Percentiles rank a stretch among this genome's conserved stretches.
These are phyloP conservation scores for Poa annua DNA, from an alignment of 176 grass and related monocot species.

Conservation along the genomic window DNA sequence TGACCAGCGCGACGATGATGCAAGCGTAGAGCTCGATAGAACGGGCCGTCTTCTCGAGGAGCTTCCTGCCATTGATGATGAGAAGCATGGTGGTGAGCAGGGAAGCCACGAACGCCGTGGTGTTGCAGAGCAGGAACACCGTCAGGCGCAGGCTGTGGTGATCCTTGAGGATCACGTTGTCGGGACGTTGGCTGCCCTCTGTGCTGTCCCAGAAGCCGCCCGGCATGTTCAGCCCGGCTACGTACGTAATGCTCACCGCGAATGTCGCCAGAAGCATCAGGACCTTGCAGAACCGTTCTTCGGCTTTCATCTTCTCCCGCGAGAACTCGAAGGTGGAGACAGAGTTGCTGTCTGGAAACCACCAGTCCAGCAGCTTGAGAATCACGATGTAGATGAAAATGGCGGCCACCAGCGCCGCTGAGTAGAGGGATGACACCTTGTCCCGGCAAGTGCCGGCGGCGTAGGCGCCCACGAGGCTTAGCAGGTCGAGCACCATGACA, in stretches of 20 bases:
- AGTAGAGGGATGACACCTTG: background rate
- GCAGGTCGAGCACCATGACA: slow-evolving; percentile 13
- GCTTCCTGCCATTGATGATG: slow-evolving; percentile 2
- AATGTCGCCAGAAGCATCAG: slow-evolving; percentile 6
- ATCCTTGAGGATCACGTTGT: background rate
- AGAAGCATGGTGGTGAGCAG: slow-evolving; percentile 14
- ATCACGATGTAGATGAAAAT: background rate
- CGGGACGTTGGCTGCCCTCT: background rate
- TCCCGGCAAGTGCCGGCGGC: background rate
- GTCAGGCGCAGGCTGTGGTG: background rate
- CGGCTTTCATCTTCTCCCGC: background rate
- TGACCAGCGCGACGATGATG: background rate
- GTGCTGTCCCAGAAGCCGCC: slow-evolving; percentile 14
- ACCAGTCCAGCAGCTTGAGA: background rate
- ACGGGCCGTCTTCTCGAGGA: background rate
- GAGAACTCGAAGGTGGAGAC: too few relatives aligned
- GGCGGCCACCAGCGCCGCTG: background rate
- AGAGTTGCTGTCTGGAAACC: too few relatives aligned
- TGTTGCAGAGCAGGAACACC: slow-evolving; percentile 24
- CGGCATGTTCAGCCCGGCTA: background rate
- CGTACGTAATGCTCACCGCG: background rate
- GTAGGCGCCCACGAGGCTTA: slow-evolving; percentile 40
- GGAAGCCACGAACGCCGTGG: slow-evolving; percentile 26
- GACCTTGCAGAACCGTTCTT: background rate
- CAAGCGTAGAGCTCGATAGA: background rate